Base-by-base conservation (phyloP, 352 stramenopile genomes). In the Globisporangium cylindrosporum region DNA sequence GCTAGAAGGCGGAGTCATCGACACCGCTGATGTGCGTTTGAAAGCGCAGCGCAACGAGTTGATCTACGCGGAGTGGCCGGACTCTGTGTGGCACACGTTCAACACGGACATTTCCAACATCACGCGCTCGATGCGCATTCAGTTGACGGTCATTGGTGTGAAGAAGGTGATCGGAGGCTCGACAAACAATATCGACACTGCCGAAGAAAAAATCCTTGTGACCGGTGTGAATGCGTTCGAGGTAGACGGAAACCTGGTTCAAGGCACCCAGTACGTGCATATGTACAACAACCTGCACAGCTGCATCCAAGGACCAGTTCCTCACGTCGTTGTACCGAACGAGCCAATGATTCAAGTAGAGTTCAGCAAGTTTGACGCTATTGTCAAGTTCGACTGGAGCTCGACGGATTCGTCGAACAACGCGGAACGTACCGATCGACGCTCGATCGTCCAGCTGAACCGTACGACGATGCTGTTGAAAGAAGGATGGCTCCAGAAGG, bases 211-310 rank as follows among this genome's bases (percentile, higher is more conserved):
- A 24, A 92, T 95, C 68, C 74, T 95, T 3, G 82, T 91, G 29
- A 93, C 86, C 0, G 88, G 88, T 14, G 71, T 95, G 66, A 95
- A 95, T 65, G 82, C 81, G 1, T 95, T 95, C 25, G 84, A 94
- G 24, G 86, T 95, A 24, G 84, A 94, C 64, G 85, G 85, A 32
- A 72, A 70, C 59, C 72, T 95, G 5, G 72, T 71, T 2, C 85
- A 94, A 59, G 85, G 88, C 20, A 71, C 77, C 10, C 84, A 88
- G 29, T 95, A 94, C 68, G 77, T 90, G 24, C 78, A 82, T 61
- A 93, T 95, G 88, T 80, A 89, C 67, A 91, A 90, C 76, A 95
- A 94, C 67, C 53, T 94, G 58, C 78, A 92, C 71, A 79, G 66
- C 24, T 95, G 86, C 68, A 63, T 75, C 22, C 76, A 88, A 53